Evolutionary conservation across 768 basidiomycete species (phyloP).

Genomic region (Neoboletus magnificus): DNA sequence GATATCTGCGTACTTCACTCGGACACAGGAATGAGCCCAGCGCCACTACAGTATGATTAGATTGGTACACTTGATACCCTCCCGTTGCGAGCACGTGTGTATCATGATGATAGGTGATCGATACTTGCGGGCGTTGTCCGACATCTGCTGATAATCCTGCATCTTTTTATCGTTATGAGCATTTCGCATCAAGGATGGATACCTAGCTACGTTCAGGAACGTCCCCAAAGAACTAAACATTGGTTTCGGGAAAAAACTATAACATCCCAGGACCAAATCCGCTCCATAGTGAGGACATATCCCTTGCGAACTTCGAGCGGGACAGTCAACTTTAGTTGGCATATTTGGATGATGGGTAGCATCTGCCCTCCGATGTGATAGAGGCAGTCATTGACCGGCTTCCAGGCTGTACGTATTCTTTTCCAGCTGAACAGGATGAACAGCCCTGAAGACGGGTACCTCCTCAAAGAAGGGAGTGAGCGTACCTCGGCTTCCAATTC

Average conservation of each 20-base stretch:
- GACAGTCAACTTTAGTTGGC: background rate
- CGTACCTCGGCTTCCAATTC: conserved; percentile 74
- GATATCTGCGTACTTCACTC: background rate
- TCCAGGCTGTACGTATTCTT: conserved; percentile 85
- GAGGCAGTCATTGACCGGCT: conserved; percentile 13
- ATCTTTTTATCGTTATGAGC: background rate
- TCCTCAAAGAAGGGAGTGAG: background rate
- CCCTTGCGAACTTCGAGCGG: background rate
- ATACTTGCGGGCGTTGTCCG: too few species aligned
- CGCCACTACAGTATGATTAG: too few species aligned
- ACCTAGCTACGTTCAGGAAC: background rate
- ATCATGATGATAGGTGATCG: too few species aligned
- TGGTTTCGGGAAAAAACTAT: background rate
- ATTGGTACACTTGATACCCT: background rate
- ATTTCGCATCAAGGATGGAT: background rate
- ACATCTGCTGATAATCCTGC: background rate
- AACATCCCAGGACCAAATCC: background rate
- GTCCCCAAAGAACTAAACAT: background rate
- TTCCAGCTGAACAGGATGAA: conserved; percentile 51
- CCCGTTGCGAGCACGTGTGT: too few species aligned
- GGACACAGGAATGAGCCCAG: background rate
- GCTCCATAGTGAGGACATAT: background rate
- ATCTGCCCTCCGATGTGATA: background rate
- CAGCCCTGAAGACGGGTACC: background rate
- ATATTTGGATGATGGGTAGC: background rate